Base-by-base conservation (phyloP, 495 filamentous ascomycete genomes). In the Peziza echinospora region DNA sequence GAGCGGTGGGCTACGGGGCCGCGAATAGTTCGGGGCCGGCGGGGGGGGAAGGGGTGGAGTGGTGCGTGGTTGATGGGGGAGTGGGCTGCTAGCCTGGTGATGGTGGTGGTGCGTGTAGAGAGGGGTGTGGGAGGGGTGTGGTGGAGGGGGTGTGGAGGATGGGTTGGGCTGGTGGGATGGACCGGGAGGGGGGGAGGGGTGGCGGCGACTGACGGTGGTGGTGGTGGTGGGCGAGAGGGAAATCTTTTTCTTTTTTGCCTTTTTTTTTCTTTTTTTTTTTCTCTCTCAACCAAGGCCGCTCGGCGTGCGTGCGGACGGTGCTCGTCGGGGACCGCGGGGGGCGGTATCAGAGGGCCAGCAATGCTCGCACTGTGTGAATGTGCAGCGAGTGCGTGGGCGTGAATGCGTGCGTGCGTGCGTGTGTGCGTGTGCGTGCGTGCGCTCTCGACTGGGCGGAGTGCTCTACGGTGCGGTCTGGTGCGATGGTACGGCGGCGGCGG, bases 181-280 rank as follows among this genome's bases (percentile, higher is more conserved):
- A 52, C 52, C 47, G 41, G 48, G 47, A 26, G 48, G 52, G 58
- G 52, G 55, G 52, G 54, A 53, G 49, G 49, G 47, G 54, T 47
- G 57, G 58, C 50, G 59, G 59, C 53, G 61, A 53, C 44, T n/a
- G 52, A 45, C 62, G 65, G 67, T 65, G 63, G 61, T 65, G 65
- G 59, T 62, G 61, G 61, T 59, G 58, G 61, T 61, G n/a, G n/a
- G n/a, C n/a, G n/a, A n/a, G n/a, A n/a, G n/a, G n/a, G n/a, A n/a
- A n/a, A n/a, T n/a, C n/a, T n/a, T n/a, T n/a, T n/a, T n/a, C n/a
- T n/a, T n/a, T n/a, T n/a, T n/a, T n/a, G n/a, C n/a, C n/a, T n/a
- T n/a, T n/a, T n/a, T n/a, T n/a, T n/a, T n/a, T n/a, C n/a, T n/a
- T n/a, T n/a, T n/a, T n/a, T n/a, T n/a, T n/a, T n/a, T n/a, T n/a